Percentiles rank a stretch among this genome's conserved stretches.
These are phyloP conservation scores for Solanum clarkiae DNA, from an alignment of 257 asterid genomes.

Conservation along the genomic window DNA sequence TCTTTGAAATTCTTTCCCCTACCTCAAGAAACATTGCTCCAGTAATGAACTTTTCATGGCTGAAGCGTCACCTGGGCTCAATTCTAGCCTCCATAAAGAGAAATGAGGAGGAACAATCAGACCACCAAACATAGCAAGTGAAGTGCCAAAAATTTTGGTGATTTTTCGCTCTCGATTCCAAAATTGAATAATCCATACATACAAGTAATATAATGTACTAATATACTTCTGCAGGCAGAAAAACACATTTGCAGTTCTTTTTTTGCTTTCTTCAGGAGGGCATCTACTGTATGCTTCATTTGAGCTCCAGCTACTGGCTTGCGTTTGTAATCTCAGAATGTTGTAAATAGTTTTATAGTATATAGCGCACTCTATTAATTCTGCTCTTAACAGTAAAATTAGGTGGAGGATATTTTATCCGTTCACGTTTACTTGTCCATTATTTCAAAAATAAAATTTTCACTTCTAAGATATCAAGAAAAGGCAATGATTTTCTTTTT, in stretches of 20 bases:
- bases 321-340: not conserved
- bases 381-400: not conserved
- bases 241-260: not conserved
- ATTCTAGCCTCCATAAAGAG: conserved; percentile 14
- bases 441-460: no score
- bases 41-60: conserved; percentile 18
- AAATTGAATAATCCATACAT: not conserved
- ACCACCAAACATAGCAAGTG: conserved; percentile 1
- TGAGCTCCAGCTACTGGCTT: not conserved
- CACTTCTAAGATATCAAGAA: no score
- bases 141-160: not conserved
- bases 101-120: conserved; percentile 19
- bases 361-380: not conserved
- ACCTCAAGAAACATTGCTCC: conserved; percentile 15
- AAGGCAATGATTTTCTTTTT: no score
- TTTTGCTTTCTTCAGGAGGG: not conserved
- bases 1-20: conserved; percentile 45
- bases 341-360: not conserved
- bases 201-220: not conserved
- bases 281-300: not conserved
- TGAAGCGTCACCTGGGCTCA: conserved; percentile 31
- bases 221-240: not conserved
- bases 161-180: not conserved
- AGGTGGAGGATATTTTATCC: no score
- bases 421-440: no score